phyloP scores from a whole-genome alignment of 1,284 basidiomycete species.

The Rhodofomes roseus region DNA sequence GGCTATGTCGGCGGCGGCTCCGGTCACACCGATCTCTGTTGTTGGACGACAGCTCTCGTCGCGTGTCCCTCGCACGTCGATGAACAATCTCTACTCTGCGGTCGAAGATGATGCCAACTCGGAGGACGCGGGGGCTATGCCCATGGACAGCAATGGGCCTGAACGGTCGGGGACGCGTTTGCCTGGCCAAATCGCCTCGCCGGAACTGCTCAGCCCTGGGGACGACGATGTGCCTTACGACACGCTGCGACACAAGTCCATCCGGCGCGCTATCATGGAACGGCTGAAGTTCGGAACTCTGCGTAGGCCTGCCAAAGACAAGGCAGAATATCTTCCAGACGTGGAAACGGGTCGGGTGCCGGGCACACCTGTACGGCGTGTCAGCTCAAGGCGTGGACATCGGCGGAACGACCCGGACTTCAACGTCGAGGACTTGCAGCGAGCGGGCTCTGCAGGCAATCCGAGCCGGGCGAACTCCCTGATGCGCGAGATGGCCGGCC shows the following conservation, averaged over 20 bases:
- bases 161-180: background rate
- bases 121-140: slow-evolving; percentile 5
- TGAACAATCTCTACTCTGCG: background rate
- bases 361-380: background rate
- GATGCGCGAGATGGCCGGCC: background rate
- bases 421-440: slow-evolving; percentile 14
- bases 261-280: slow-evolving; percentile 30
- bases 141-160: slow-evolving; percentile 3
- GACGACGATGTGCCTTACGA: slow-evolving; percentile 25
- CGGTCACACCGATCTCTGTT: background rate
- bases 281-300: slow-evolving; percentile 23
- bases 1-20: background rate
- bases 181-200: slow-evolving; percentile 9
- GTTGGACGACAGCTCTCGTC: background rate
- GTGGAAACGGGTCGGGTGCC: background rate
- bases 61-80: background rate
- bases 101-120: slow-evolving; percentile 25
- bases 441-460: slow-evolving; percentile 1
- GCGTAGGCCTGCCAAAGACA: slow-evolving; percentile 10
- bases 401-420: slow-evolving; percentile 22
- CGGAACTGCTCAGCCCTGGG: slow-evolving; percentile 18
- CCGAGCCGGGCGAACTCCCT: slow-evolving; percentile 4
- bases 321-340: slow-evolving; percentile 4
- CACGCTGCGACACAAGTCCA: slow-evolving; percentile 26
- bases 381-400: slow-evolving; percentile 17